A percentile compares a stretch with the other conserved stretches of the same genome.
These are phyloP conservation scores for Solanum pinnatisectum DNA, from an alignment of 257 asterid species.

Conservation along the genomic window DNA sequence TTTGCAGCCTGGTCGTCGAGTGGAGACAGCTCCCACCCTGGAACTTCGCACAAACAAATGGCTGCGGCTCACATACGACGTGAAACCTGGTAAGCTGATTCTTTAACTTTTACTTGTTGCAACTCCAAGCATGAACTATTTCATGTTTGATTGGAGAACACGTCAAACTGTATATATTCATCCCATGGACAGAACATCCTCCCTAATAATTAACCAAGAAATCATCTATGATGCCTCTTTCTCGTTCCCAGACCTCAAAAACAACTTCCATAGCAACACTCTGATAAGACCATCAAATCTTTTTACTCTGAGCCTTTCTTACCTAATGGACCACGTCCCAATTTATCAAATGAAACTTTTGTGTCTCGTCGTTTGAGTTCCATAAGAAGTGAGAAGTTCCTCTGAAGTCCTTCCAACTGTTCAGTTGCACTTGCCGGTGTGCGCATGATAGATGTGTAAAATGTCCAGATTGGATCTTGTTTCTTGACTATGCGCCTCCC, in stretches of 20 bases:
- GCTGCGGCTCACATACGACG: conserved; percentile 81
- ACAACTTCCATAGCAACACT: background rate
- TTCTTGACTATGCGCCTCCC: background rate
- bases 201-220: background rate
- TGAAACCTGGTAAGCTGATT: conserved; percentile 66
- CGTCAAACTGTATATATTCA: background rate
- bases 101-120: background rate
- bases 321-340: background rate
- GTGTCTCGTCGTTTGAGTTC: background rate
- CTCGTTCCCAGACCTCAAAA: background rate
- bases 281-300: background rate
- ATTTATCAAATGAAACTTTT: background rate
- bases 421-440: background rate
- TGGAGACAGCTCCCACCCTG: conserved; percentile 77
- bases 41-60: conserved; percentile 72
- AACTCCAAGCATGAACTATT: background rate
- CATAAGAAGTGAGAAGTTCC: background rate
- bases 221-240: background rate
- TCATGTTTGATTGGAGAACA: background rate
- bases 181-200: background rate
- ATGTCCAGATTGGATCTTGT: background rate
- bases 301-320: background rate
- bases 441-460: background rate
- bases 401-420: background rate
- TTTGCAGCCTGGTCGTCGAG: conserved; percentile 76